These are phyloP conservation scores for Prunus yedoensis DNA, from an alignment of 331 rosid species.

Conservation along the genomic window DNA sequence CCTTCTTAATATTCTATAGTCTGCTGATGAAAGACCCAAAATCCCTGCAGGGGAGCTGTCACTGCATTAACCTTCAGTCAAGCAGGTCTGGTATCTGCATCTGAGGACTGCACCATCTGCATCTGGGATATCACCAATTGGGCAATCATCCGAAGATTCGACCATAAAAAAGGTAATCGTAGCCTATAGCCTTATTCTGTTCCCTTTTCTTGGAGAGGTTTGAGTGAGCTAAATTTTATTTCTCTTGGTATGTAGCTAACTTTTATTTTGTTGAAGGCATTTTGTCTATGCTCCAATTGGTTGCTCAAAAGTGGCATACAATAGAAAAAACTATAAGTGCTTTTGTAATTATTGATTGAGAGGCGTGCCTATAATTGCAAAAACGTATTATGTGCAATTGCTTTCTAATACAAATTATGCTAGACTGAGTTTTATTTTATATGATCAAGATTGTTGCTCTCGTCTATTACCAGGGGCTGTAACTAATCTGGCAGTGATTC, in stretches of 20 bases:
- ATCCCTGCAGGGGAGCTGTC: constrained; percentile 58
- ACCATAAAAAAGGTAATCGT: constrained; percentile 53
- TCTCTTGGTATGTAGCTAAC: neutral
- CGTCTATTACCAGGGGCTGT: constrained; percentile 46
- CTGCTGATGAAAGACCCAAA: constrained; percentile 6
- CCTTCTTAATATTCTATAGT: constrained; percentile 1
- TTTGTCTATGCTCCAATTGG: too few species aligned
- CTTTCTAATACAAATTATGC: neutral
- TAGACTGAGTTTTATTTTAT: neutral
- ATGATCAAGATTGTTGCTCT: constrained; percentile 13
- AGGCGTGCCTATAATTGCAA: too few species aligned
- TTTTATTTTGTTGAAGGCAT: too few species aligned
- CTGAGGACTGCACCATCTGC: constrained; percentile 64
- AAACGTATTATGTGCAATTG: too few species aligned
- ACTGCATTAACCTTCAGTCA: constrained; percentile 49
- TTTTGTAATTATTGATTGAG: too few species aligned
- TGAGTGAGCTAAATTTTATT: neutral
- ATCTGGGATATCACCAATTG: constrained; percentile 48
- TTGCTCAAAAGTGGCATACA: too few species aligned
- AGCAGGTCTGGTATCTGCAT: constrained; percentile 54
- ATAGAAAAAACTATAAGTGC: too few species aligned
- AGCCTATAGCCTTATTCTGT: neutral
- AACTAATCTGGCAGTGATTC: constrained; percentile 57
- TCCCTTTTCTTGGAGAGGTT: neutral
- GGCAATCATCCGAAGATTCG: constrained; percentile 38